These are phyloP conservation scores for Pyrenula aspistea DNA, from an alignment of 495 filamentous ascomycete genomes.

Conservation along the genomic window DNA sequence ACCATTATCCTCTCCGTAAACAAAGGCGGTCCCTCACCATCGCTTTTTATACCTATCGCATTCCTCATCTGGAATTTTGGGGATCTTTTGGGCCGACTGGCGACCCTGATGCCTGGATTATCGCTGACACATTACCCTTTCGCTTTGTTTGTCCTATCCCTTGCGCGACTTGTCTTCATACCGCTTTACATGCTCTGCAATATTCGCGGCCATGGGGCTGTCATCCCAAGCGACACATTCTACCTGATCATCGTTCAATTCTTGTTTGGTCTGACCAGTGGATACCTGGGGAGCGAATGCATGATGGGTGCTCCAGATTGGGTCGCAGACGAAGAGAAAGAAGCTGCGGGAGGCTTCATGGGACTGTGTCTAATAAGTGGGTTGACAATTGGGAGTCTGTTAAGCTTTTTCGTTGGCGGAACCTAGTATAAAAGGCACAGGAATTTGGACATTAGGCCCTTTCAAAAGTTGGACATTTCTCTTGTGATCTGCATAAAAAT, in stretches of 20 bases:
- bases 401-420: conserved; percentile 66
- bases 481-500: no score
- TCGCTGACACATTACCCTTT: conserved; percentile 49
- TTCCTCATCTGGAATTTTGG: conserved; percentile 94
- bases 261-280: conserved; percentile 73
- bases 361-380: conserved; percentile 75
- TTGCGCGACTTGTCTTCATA: conserved; percentile 57
- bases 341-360: conserved; percentile 92
- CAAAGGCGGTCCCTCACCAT: conserved; percentile 47
- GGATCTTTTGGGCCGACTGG: conserved; percentile 67
- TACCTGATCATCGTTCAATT: conserved; percentile 77
- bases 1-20: conserved; percentile 62
- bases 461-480: no score
- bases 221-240: conserved; percentile 69
- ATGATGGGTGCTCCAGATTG: conserved; percentile 84
- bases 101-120: conserved; percentile 49
- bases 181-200: conserved; percentile 89
- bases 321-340: conserved; percentile 68
- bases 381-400: conserved; percentile 69
- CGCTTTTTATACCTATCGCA: conserved; percentile 75
- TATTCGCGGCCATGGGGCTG: conserved; percentile 54
- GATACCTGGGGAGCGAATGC: conserved; percentile 67
- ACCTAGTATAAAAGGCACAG: conserved; percentile 7
- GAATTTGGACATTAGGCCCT: no score
- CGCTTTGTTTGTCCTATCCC: conserved; percentile 47